A percentile compares a stretch with the other conserved stretches of the same genome.
These are phyloP conservation scores for Didymella exigua DNA, from an alignment of 2,329 filamentous ascomycete genomes.

Conservation along the genomic window DNA sequence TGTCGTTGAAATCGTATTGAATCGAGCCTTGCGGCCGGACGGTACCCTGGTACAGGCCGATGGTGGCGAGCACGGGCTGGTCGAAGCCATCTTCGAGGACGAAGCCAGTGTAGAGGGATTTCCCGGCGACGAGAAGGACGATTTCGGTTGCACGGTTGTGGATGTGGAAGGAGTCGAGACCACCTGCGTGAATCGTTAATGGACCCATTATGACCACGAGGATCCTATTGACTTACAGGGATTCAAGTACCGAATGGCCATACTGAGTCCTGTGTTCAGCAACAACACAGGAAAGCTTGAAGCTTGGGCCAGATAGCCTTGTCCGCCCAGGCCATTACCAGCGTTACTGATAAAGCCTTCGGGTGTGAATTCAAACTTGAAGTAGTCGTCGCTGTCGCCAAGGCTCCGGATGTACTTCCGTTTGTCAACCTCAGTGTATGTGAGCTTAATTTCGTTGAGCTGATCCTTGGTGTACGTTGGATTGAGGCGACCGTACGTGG, in stretches of 20 bases:
- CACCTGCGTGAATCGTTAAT: neutral
- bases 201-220: neutral
- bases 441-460: constrained; percentile 6
- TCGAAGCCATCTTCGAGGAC: constrained; percentile 10
- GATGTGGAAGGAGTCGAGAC: constrained; percentile 8
- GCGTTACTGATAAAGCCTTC: constrained; percentile 5
- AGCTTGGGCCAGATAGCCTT: constrained; percentile 4
- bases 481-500: constrained; percentile 1
- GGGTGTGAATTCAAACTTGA: constrained; percentile 7
- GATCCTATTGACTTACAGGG: neutral
- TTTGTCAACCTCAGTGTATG: constrained; percentile 8
- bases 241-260: constrained; percentile 8
- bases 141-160: constrained; percentile 8
- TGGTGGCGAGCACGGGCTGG: constrained; percentile 4
- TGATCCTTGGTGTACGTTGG: constrained; percentile 4
- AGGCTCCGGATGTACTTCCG: constrained; percentile 7
- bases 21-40: constrained; percentile 7
- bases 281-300: constrained; percentile 3
- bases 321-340: constrained; percentile 4
- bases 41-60: constrained; percentile 6
- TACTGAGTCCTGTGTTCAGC: constrained; percentile 2
- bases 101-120: constrained; percentile 5
- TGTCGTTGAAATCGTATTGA: constrained; percentile 5
- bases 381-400: constrained; percentile 4
- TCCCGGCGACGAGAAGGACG: constrained; percentile 5